phyloP scores from a whole-genome alignment of 2,329 filamentous ascomycete species.

The Epichloe festucae region DNA sequence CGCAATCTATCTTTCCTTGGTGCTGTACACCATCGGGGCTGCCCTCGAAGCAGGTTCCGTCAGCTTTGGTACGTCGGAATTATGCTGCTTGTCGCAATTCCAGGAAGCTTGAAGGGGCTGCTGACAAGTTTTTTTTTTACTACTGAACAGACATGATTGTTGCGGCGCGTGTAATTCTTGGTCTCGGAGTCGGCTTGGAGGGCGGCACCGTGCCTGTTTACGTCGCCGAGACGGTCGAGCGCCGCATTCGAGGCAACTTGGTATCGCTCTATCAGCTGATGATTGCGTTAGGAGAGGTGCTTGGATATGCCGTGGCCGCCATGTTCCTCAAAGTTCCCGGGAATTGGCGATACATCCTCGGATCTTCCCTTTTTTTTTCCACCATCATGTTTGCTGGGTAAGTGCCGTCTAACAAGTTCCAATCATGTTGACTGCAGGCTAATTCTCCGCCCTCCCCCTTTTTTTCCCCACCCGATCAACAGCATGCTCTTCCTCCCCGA shows the following conservation, averaged over 20 bases:
- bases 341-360: slow-evolving; percentile 63
- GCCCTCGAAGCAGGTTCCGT: slow-evolving; percentile 55
- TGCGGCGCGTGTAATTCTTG: slow-evolving; percentile 53
- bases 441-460: too few species aligned
- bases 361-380: slow-evolving; percentile 57
- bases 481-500: slow-evolving; percentile 64
- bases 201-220: slow-evolving; percentile 65
- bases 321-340: slow-evolving; percentile 58
- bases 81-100: neutral
- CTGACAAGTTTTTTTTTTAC: neutral
- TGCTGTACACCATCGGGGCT: slow-evolving; percentile 58
- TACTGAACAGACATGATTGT: slow-evolving; percentile 46
- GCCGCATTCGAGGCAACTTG: slow-evolving; percentile 54
- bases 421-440: neutral
- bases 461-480: slow-evolving; percentile 34
- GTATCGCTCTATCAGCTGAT: slow-evolving; percentile 66
- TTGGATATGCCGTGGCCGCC: slow-evolving; percentile 60
- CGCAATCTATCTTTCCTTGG: slow-evolving; percentile 55
- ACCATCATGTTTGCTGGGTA: slow-evolving; percentile 25
- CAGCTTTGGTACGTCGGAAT: slow-evolving; percentile 36
- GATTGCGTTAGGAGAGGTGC: slow-evolving; percentile 61
- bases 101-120: neutral
- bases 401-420: neutral
- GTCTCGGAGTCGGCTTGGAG: slow-evolving; percentile 58
- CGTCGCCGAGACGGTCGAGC: slow-evolving; percentile 59